Conservation (phyloP, 805 yeast species). For the Clavispora fructus region DNA sequence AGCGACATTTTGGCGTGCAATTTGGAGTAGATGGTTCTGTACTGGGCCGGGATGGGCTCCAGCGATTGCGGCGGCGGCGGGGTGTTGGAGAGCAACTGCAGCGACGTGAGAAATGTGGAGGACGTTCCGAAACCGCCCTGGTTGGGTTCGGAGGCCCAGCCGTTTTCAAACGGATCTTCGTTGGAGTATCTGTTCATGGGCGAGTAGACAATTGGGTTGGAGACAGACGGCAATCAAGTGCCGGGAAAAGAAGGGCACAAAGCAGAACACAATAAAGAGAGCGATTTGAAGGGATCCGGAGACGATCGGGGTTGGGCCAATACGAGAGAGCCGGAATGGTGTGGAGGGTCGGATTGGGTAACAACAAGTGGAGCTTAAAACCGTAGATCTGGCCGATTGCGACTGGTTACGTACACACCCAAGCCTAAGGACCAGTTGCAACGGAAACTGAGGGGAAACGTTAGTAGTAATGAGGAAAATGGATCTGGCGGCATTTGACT, state of each 20-base stretch:
- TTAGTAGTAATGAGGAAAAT: too few species aligned
- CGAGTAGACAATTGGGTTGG: neutral
- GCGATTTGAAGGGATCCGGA: too few species aligned
- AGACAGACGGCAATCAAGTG: too few species aligned
- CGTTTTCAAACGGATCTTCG: slow-evolving; percentile 37
- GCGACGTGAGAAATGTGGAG: slow-evolving; percentile 1
- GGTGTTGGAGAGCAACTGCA: slow-evolving; percentile 3
- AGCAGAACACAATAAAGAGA: too few species aligned
- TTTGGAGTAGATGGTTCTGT: slow-evolving; percentile 10
- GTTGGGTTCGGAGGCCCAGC: slow-evolving; percentile 25
- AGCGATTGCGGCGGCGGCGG: neutral
- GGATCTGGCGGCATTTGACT: too few species aligned
- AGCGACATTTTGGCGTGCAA: slow-evolving; percentile 18
- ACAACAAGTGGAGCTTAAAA: neutral
- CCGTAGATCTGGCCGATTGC: neutral
- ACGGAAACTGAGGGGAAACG: too few species aligned
- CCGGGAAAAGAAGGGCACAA: too few species aligned
- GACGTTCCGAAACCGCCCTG: neutral
- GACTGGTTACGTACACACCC: neutral
- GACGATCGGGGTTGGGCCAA: too few species aligned
- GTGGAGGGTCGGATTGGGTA: neutral
- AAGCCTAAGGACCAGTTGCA: too few species aligned
- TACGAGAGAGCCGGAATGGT: too few species aligned
- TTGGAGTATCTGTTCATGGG: slow-evolving; percentile 9
- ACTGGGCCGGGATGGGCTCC: slow-evolving; percentile 24